A percentile compares a stretch with the other conserved stretches of the same genome.
phyloP scores from a whole-genome alignment of 2,329 filamentous ascomycete species.

The Dryadomyces quercivorus region DNA sequence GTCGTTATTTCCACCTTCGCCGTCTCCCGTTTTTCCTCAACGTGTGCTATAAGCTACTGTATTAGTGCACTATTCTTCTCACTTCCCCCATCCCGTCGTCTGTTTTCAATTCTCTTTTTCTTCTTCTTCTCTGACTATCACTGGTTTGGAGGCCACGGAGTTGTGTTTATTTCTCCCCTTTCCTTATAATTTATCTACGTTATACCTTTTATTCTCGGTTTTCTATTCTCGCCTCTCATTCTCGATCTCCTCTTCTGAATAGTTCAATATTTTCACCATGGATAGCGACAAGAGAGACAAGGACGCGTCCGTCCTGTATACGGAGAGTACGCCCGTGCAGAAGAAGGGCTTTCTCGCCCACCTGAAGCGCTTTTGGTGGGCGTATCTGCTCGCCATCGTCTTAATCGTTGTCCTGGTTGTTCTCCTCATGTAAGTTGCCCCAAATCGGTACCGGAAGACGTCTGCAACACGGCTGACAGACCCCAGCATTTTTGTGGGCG shows the following conservation, averaged over 20 bases:
- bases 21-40: not conserved
- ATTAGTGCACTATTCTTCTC: not conserved
- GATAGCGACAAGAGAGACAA: not conserved
- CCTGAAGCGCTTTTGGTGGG: conserved; percentile 49
- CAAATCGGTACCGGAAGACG: not conserved
- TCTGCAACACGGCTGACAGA: conserved; percentile 22
- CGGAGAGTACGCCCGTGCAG: conserved; percentile 1
- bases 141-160: not conserved
- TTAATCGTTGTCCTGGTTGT: conserved; percentile 41
- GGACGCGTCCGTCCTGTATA: not conserved
- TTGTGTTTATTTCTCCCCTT: not conserved
- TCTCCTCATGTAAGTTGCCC: conserved; percentile 47
- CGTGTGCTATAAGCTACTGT: not conserved
- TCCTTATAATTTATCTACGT: not conserved
- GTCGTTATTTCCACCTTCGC: not conserved
- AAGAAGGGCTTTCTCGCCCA: conserved; percentile 18
- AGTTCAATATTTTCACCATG: conserved; percentile 1
- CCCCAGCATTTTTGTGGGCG: conserved; percentile 40
- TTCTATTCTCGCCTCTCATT: not conserved
- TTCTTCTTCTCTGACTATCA: not conserved
- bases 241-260: not conserved
- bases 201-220: not conserved
- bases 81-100: not conserved
- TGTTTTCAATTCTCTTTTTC: not conserved
- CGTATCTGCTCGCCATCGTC: conserved; percentile 38